Evolutionary conservation across 805 yeast species (phyloP).

Genomic region (Wickerhamiella vanderwaltii): DNA sequence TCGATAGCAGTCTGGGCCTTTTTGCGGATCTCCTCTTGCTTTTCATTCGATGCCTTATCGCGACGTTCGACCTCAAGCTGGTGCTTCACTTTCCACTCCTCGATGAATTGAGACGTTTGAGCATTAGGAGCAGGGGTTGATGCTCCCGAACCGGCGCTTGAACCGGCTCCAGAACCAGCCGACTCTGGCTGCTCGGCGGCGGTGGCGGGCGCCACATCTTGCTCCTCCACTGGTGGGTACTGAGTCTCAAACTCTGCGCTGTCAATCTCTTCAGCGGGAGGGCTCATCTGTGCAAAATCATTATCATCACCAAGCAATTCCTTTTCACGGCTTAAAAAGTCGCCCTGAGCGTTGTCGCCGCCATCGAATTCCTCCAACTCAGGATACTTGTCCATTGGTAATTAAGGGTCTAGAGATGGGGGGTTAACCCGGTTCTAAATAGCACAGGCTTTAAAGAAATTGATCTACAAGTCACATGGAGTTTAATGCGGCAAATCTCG

Average conservation of each 20-base stretch:
- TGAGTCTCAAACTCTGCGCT: conserved; percentile 18
- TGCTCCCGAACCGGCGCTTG: conserved; percentile 4
- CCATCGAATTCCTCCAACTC: conserved; percentile 36
- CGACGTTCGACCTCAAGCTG: conserved; percentile 67
- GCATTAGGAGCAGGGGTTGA: conserved; percentile 16
- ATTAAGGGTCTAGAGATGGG: background rate
- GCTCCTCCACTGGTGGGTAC: conserved; percentile 23
- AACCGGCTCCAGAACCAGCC: background rate
- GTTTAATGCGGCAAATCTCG: conserved; percentile 19
- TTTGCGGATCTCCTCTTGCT: conserved; percentile 51
- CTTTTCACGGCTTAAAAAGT: conserved; percentile 32
- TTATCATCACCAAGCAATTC: conserved; percentile 33
- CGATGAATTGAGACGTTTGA: conserved; percentile 38
- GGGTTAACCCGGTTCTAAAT: too few relatives aligned
- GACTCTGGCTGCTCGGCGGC: conserved; percentile 1
- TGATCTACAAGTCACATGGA: conserved; percentile 21
- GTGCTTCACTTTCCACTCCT: conserved; percentile 74
- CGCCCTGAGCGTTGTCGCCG: conserved; percentile 25
- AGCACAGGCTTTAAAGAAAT: too few relatives aligned
- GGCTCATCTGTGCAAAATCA: conserved; percentile 11
- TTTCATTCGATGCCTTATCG: conserved; percentile 56
- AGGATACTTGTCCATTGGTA: conserved; percentile 51
- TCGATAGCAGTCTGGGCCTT: conserved; percentile 77
- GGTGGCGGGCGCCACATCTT: background rate
- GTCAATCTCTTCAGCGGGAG: conserved; percentile 17